Percentiles rank a stretch among this genome's conserved stretches.
Evolutionary conservation across 73 alveolate species (phyloP).

Genomic region (Halteria grandinella): DNA sequence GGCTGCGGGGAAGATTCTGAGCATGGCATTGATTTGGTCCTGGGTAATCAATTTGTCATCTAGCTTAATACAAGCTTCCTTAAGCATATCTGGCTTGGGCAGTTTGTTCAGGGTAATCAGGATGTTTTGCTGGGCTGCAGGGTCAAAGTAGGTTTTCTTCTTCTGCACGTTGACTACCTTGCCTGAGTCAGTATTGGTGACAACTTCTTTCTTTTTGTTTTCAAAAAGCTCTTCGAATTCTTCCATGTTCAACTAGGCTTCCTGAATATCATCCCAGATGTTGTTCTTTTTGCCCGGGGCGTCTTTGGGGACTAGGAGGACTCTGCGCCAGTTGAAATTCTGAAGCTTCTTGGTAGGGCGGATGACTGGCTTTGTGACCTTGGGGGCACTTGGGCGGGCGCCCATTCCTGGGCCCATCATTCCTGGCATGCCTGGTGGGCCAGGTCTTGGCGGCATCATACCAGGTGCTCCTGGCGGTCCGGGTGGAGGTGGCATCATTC

Average conservation of each 20-base stretch:
- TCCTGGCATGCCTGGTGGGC: slow-evolving; percentile 53
- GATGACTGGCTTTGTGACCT: slow-evolving; percentile 41
- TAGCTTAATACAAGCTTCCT: background rate
- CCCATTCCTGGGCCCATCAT: slow-evolving; percentile 49
- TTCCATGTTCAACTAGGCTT: background rate
- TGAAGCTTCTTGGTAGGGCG: slow-evolving; percentile 7
- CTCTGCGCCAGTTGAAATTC: slow-evolving; percentile 45
- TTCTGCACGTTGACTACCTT: slow-evolving; percentile 36
- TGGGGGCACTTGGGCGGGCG: background rate
- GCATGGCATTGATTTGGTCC: slow-evolving; percentile 37
- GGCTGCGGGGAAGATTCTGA: slow-evolving; percentile 19
- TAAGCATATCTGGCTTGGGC: slow-evolving; percentile 23
- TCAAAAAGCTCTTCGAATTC: slow-evolving; percentile 52
- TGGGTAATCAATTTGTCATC: slow-evolving; percentile 8
- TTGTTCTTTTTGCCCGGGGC: background rate
- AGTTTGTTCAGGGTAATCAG: slow-evolving; percentile 38
- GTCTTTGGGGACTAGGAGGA: slow-evolving; percentile 33
- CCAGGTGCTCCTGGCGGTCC: slow-evolving; percentile 63
- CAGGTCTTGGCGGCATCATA: slow-evolving; percentile 29
- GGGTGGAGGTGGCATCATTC: slow-evolving; percentile 37
- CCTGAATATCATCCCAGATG: slow-evolving; percentile 38
- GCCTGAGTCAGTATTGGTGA: background rate
- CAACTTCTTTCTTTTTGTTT: slow-evolving; percentile 33
- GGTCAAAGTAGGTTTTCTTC: slow-evolving; percentile 47
- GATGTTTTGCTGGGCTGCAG: background rate